Base-by-base conservation (phyloP, 2,329 filamentous ascomycete genomes). In the Colletotrichum orchidophilum region DNA sequence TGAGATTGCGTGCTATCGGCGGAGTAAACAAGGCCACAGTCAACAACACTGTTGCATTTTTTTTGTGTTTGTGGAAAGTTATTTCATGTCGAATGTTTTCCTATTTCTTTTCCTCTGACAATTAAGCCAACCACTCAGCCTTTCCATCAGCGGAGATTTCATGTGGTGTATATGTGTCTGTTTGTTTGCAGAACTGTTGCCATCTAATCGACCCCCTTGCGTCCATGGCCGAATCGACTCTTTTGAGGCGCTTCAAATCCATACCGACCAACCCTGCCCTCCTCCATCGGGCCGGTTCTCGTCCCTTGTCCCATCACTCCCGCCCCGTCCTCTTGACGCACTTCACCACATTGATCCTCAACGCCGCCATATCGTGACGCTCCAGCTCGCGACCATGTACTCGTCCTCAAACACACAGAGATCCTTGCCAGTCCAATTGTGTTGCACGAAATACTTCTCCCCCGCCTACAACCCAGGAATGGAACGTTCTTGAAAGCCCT, bases 341-440 rank as follows among this genome's bases (percentile, higher is more conserved):
- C 58, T 72, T 63, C 24, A 67, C 42, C 69, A 73, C 67, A 9
- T 66, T 75, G 60, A 73, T 75, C 66, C 72, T 69, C 73, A 80
- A 69, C 7, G 75, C 78, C 21, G 77, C 78, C 2, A 80, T 82
- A 67, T 83, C 82, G 74, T 84, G 82, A 18, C 75, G 74, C 39
- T 72, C 76, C 5, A 84, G 75, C 3, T 76, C 73, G n/a, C n/a
- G 12, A 77, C 71, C 4, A 70, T 74, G 39, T 81, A 74, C 18
- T 75, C 75, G 7, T 76, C 76, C 52, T 71, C 73, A n/a, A 81
- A 77, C 35, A 74, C 78, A 3, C 84, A 81, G 15, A 86, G 58
- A 52, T 79, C 77, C 71, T 81, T 73, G 3, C 82, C 84, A 1
- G 79, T 84, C 85, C 85, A 87, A 72, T 84, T 82, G 76, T 87